A percentile compares a stretch with the other conserved stretches of the same genome.
phyloP scores from a whole-genome alignment of 1,139 yeast species.

The Candida frijolesensis region DNA sequence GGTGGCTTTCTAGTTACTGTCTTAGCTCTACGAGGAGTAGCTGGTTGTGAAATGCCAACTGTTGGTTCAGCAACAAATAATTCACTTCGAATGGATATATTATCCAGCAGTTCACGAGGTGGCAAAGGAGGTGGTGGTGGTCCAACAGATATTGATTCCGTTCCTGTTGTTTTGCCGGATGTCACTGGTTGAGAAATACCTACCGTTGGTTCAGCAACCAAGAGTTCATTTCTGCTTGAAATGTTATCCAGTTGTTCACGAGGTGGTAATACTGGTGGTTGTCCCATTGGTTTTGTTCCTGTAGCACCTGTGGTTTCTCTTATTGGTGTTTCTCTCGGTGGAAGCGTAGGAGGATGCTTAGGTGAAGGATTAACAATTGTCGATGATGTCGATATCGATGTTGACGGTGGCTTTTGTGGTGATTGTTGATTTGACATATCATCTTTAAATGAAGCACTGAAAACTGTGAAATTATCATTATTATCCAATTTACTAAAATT shows the following conservation, averaged over 20 bases:
- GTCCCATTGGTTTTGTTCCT: no score
- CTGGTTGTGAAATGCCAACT: constrained; percentile 16
- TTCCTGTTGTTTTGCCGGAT: not conserved
- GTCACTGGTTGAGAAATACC: no score
- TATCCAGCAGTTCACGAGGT: constrained; percentile 8
- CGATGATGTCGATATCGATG: not conserved
- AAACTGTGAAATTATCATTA: not conserved
- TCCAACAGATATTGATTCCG: not conserved
- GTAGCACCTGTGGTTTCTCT: not conserved
- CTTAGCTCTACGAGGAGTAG: constrained; percentile 9
- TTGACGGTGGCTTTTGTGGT: not conserved
- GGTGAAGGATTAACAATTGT: not conserved
- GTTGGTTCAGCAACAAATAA: constrained; percentile 16
- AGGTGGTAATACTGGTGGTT: no score
- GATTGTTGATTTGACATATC: not conserved
- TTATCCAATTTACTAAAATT: constrained; percentile 17
- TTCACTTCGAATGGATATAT: constrained; percentile 11
- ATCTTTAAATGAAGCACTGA: constrained; percentile 1
- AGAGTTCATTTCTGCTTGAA: no score
- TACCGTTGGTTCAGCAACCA: no score
- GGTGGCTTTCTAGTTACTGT: constrained; percentile 14
- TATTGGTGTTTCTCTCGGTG: not conserved
- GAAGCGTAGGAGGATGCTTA: not conserved
- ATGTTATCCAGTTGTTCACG: no score
- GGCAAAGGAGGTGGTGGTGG: constrained; percentile 3